phyloP scores from a whole-genome alignment of 495 filamentous ascomycete species.

The Jackrogersella minutella region DNA sequence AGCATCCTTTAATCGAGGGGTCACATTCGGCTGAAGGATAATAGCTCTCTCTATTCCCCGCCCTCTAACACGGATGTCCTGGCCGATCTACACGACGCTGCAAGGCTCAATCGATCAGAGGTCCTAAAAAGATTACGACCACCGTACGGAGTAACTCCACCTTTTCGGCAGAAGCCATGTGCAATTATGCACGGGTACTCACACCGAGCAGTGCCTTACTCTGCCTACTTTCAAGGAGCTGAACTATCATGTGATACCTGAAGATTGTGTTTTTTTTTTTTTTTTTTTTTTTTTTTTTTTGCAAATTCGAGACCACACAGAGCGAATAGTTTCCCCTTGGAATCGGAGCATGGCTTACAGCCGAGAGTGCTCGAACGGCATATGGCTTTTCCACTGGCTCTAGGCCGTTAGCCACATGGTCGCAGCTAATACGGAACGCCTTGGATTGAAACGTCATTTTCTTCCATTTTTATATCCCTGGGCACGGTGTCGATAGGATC shows the following conservation, averaged over 20 bases:
- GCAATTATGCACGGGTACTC: slow-evolving; percentile 27
- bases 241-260: slow-evolving; percentile 27
- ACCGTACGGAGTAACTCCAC: slow-evolving; percentile 29
- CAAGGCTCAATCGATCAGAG: slow-evolving; percentile 20
- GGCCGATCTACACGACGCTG: slow-evolving; percentile 26
- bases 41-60: slow-evolving; percentile 33
- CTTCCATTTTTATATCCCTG: background rate
- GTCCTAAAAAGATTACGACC: slow-evolving; percentile 1
- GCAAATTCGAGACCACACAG: background rate
- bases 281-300: no score
- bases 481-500: background rate
- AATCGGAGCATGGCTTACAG: slow-evolving; percentile 1
- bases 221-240: slow-evolving; percentile 22
- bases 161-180: slow-evolving; percentile 34
- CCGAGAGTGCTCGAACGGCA: background rate
- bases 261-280: no score
- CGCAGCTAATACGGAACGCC: background rate
- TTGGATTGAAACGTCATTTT: background rate
- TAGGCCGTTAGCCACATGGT: slow-evolving; percentile 10
- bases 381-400: background rate
- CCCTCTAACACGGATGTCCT: slow-evolving; percentile 18
- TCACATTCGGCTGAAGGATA: slow-evolving; percentile 37
- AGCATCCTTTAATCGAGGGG: slow-evolving; percentile 35
- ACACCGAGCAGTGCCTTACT: slow-evolving; percentile 23
- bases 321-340: background rate